Evolutionary conservation across 108 stramenopile genomes (phyloP).

Genomic region (Nitzschia palea): DNA sequence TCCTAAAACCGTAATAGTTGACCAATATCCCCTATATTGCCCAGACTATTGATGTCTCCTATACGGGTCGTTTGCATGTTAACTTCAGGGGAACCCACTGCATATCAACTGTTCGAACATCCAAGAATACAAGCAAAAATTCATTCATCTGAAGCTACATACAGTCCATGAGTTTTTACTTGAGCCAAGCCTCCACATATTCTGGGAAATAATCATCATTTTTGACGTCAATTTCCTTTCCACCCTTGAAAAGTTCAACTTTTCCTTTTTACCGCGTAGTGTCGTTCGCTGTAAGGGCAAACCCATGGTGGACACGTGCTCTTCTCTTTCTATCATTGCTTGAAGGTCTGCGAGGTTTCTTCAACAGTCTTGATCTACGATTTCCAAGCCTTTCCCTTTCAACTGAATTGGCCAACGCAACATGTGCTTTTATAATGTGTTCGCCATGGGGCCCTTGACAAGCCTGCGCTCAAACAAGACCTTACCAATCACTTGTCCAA

Average conservation of each 20-base stretch:
- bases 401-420: conserved; percentile 90
- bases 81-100: too few species aligned
- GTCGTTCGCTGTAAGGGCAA: conserved; percentile 91
- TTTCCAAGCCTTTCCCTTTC: conserved; percentile 71
- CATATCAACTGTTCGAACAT: too few species aligned
- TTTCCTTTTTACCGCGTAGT: conserved; percentile 67
- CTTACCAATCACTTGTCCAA: conserved; percentile 97
- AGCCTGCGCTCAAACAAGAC: conserved; percentile 97
- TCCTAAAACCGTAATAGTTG: too few species aligned
- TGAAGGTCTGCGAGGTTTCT: conserved; percentile 57
- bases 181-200: conserved; percentile 90
- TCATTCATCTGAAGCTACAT: conserved; percentile 90
- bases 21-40: too few species aligned
- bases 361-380: conserved; percentile 77
- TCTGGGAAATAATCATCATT: conserved; percentile 94
- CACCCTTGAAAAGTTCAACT: conserved; percentile 86
- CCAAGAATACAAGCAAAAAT: conserved; percentile 91
- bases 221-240: conserved; percentile 85
- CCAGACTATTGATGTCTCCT: too few species aligned
- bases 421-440: conserved; percentile 97
- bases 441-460: conserved; percentile 96
- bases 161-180: conserved; percentile 85
- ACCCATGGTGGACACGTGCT: conserved; percentile 48
- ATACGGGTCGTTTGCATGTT: too few species aligned
- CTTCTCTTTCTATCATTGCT: conserved; percentile 46